These are phyloP conservation scores for Hypoxylon sp. DNA, from an alignment of 2,329 filamentous ascomycete species.

Conservation along the genomic window DNA sequence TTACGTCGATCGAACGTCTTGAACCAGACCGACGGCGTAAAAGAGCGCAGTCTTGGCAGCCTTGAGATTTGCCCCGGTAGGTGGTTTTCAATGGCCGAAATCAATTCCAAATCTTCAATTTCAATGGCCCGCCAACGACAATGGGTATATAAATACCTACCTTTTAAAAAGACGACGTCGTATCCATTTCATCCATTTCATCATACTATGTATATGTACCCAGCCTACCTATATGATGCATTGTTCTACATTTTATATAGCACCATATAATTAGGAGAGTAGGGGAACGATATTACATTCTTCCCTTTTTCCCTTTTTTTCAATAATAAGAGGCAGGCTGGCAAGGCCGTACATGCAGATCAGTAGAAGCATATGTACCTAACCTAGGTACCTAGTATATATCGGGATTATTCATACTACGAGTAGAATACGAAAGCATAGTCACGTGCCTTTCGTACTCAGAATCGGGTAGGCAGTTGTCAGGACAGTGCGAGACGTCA, in stretches of 20 bases:
- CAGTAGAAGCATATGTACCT: slow-evolving; percentile 5
- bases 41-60: slow-evolving; percentile 18
- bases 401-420: slow-evolving; percentile 3
- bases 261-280: no score
- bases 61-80: slow-evolving; percentile 22
- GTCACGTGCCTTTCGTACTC: background rate
- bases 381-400: background rate
- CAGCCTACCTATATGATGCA: no score
- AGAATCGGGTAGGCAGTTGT: no score
- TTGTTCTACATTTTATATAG: no score
- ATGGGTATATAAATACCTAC: slow-evolving; percentile 11
- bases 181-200: no score
- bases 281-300: no score
- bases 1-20: background rate
- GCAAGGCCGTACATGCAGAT: no score
- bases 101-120: slow-evolving; percentile 29
- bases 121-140: background rate
- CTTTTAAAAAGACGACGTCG: background rate
- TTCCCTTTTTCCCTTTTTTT: no score
- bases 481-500: background rate
- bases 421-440: background rate
- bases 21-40: background rate
- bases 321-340: no score
- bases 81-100: slow-evolving; percentile 29
- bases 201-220: no score